Conservation (phyloP, 257 asterid species). For the Sherardia arvensis region DNA sequence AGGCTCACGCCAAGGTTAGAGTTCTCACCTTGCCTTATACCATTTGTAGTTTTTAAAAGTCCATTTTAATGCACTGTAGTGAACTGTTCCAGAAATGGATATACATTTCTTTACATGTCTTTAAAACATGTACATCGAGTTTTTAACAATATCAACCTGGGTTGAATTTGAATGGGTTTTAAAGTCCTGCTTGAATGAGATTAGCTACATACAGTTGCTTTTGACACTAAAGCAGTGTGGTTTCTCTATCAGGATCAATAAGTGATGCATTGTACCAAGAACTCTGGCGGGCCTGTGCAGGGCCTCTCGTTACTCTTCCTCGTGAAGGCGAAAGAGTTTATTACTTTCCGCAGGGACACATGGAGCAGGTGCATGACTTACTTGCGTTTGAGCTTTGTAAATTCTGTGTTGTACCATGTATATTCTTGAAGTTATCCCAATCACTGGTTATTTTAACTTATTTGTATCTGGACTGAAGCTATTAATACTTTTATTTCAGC, state of each 20-base stretch:
- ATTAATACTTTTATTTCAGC: constrained; percentile 36
- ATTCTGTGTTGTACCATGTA: neutral
- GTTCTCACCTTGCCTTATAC: constrained; percentile 1
- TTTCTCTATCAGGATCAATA: constrained; percentile 37
- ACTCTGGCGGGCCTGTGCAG: constrained; percentile 99
- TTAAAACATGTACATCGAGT: too few relatives aligned
- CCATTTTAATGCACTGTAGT: neutral
- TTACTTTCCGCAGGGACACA: constrained; percentile 96
- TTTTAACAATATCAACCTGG: neutral
- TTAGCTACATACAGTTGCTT: neutral
- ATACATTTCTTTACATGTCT: neutral
- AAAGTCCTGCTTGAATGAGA: neutral
- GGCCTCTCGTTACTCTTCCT: constrained; percentile 88
- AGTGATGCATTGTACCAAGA: constrained; percentile 71
- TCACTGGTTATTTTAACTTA: neutral
- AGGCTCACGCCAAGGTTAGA: constrained; percentile 52
- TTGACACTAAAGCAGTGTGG: neutral
- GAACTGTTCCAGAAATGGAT: neutral
- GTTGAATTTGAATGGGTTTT: neutral
- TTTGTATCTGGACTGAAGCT: constrained; percentile 3
- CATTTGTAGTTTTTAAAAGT: neutral
- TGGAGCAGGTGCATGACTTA: constrained; percentile 72
- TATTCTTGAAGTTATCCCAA: neutral
- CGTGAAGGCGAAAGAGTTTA: constrained; percentile 82
- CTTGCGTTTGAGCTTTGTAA: constrained; percentile 1